These are phyloP conservation scores for Avena insularis DNA, from an alignment of 176 grass and related monocot species.

Conservation along the genomic window DNA sequence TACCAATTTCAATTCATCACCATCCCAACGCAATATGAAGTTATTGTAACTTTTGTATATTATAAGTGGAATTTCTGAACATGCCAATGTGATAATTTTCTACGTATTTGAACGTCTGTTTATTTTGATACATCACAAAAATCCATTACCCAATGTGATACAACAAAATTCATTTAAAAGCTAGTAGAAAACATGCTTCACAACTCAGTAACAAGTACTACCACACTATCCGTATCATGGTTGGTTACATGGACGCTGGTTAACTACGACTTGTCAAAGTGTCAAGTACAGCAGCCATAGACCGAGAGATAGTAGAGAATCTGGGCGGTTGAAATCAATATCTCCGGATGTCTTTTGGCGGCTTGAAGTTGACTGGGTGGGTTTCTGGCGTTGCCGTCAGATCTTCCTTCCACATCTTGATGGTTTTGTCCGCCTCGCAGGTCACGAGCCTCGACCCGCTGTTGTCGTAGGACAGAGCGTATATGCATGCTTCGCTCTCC, in stretches of 20 bases:
- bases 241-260: no score
- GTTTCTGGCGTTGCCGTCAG: slow-evolving; percentile 69
- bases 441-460: slow-evolving; percentile 87
- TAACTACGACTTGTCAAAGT: no score
- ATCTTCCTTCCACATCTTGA: slow-evolving; percentile 98
- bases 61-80: no score
- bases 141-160: background rate
- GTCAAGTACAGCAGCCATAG: no score
- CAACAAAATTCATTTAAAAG: background rate
- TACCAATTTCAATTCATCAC: no score
- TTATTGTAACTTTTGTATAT: no score
- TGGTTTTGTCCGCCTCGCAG: slow-evolving; percentile 86
- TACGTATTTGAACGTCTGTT: background rate
- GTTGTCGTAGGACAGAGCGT: slow-evolving; percentile 69
- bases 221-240: no score
- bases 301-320: background rate
- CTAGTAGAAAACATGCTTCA: no score
- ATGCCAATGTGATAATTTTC: background rate
- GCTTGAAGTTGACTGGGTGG: slow-evolving; percentile 85
- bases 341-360: slow-evolving; percentile 74
- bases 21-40: no score
- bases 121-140: background rate
- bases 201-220: no score
- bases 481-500: slow-evolving; percentile 90
- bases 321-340: slow-evolving; percentile 29